Percentiles rank a stretch among this genome's conserved stretches.
phyloP scores from a whole-genome alignment of 2,329 filamentous ascomycete species.

The Diaporthe citri region DNA sequence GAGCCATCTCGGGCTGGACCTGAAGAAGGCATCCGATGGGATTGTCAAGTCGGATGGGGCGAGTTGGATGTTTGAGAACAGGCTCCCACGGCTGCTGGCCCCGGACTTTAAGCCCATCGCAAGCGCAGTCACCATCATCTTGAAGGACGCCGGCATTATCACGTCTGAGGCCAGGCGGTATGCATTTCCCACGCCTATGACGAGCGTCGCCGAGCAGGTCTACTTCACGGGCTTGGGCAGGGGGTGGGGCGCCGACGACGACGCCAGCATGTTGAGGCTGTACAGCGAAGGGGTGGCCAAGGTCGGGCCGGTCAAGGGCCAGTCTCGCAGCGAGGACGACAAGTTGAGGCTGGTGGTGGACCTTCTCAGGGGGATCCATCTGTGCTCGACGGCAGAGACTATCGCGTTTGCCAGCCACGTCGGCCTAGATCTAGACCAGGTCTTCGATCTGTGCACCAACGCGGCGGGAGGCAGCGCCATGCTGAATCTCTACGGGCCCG shows the following conservation, averaged over 20 bases:
- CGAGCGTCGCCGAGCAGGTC: conserved; percentile 72
- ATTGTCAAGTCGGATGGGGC: conserved; percentile 63
- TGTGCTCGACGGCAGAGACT: conserved; percentile 58
- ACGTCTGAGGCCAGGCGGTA: conserved; percentile 71
- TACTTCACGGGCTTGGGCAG: conserved; percentile 71
- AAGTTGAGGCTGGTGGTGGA: conserved; percentile 54
- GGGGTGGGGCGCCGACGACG: conserved; percentile 64
- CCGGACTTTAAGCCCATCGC: conserved; percentile 66
- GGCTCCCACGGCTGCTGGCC: conserved; percentile 66
- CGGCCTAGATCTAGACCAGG: conserved; percentile 58
- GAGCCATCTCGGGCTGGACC: conserved; percentile 65
- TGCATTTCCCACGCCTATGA: conserved; percentile 72
- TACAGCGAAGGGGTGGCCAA: conserved; percentile 56
- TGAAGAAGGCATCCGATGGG: conserved; percentile 54
- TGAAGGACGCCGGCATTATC: conserved; percentile 75
- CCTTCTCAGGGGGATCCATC: conserved; percentile 58
- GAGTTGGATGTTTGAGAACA: conserved; percentile 74
- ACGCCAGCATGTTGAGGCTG: conserved; percentile 57
- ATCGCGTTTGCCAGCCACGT: conserved; percentile 57
- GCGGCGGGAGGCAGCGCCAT: conserved; percentile 59
- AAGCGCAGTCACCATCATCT: conserved; percentile 70
- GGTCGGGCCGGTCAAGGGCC: conserved; percentile 46
- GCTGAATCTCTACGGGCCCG: conserved; percentile 53
- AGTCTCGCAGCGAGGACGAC: conserved; percentile 49
- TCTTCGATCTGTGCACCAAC: conserved; percentile 59